Evolutionary conservation across 1,139 yeast genomes (phyloP).

Genomic region (Keqinozyma sinolaborantium): DNA sequence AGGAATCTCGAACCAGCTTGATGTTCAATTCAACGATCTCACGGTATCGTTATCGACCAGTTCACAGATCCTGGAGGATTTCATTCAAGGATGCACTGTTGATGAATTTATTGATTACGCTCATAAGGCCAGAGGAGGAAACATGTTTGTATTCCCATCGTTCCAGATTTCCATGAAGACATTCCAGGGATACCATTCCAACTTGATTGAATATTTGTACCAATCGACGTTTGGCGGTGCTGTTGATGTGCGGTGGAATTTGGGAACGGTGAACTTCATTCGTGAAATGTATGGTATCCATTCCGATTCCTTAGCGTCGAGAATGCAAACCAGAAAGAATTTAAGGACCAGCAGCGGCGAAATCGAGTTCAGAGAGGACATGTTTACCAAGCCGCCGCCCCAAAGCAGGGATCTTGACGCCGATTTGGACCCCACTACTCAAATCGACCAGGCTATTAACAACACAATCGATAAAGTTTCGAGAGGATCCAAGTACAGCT

Average conservation of each 20-base stretch:
- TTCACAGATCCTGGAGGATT: constrained; percentile 41
- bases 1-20: constrained; percentile 47
- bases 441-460: constrained; percentile 47
- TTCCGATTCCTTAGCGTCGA: constrained; percentile 35
- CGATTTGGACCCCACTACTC: constrained; percentile 22
- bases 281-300: constrained; percentile 84
- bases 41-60: constrained; percentile 61
- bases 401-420: constrained; percentile 16
- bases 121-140: constrained; percentile 68
- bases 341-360: constrained; percentile 5
- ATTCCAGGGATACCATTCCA: constrained; percentile 49
- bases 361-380: constrained; percentile 14
- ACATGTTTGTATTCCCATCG: constrained; percentile 75
- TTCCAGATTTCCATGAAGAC: constrained; percentile 74
- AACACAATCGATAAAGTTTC: constrained; percentile 65
- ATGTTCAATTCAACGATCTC: constrained; percentile 57
- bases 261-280: constrained; percentile 88
- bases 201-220: constrained; percentile 61
- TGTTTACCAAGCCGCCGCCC: constrained; percentile 12
- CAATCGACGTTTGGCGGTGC: constrained; percentile 80
- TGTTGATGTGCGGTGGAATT: constrained; percentile 89
- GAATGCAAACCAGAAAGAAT: constrained; percentile 27
- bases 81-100: constrained; percentile 43
- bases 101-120: constrained; percentile 56
- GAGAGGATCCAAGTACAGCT: constrained; percentile 52